A percentile compares a stretch with the other conserved stretches of the same genome.
Evolutionary conservation across 768 basidiomycete species (phyloP).

Genomic region (Russula sp.): DNA sequence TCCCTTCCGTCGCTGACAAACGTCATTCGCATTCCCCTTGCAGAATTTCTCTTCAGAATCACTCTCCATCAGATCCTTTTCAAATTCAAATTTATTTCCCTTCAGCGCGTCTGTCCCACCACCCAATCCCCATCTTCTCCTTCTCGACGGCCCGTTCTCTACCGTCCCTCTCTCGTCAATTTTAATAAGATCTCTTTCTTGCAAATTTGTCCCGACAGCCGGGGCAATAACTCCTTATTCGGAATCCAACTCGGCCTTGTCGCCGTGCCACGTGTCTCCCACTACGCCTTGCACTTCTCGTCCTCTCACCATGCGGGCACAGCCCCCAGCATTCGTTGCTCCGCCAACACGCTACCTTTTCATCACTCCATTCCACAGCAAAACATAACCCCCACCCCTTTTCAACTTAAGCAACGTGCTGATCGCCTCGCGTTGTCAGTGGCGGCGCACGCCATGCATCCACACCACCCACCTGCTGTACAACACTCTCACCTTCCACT

Average conservation of each 20-base stretch:
- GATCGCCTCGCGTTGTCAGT: not conserved
- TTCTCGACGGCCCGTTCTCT: slow-evolving; percentile 13
- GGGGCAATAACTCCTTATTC: slow-evolving; percentile 17
- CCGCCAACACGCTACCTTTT: not conserved
- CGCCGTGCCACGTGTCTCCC: slow-evolving; percentile 20
- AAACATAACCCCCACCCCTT: slow-evolving; percentile 1
- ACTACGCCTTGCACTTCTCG: slow-evolving; percentile 6
- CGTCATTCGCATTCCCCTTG: slow-evolving; percentile 24
- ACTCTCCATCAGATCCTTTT: slow-evolving; percentile 21
- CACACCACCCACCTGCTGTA: not conserved
- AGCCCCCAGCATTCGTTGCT: slow-evolving; percentile 5
- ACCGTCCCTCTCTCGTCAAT: slow-evolving; percentile 15
- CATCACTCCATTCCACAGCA: not conserved
- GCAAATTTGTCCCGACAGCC: slow-evolving; percentile 16
- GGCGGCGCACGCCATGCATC: slow-evolving; percentile 3
- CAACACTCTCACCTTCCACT: not conserved
- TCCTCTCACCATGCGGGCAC: slow-evolving; percentile 2
- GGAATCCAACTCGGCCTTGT: slow-evolving; percentile 10
- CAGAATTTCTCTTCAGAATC: slow-evolving; percentile 19
- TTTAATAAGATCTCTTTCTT: slow-evolving; percentile 14
- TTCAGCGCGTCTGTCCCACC: slow-evolving; percentile 10
- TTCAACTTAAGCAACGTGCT: slow-evolving; percentile 10
- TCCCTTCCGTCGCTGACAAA: slow-evolving; percentile 26
- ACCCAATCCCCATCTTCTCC: slow-evolving; percentile 23
- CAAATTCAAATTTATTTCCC: slow-evolving; percentile 22